Percentiles rank a stretch among this genome's conserved stretches.
These are phyloP conservation scores for Nicotiana noctiflora DNA, from an alignment of 257 asterid species.

Conservation along the genomic window DNA sequence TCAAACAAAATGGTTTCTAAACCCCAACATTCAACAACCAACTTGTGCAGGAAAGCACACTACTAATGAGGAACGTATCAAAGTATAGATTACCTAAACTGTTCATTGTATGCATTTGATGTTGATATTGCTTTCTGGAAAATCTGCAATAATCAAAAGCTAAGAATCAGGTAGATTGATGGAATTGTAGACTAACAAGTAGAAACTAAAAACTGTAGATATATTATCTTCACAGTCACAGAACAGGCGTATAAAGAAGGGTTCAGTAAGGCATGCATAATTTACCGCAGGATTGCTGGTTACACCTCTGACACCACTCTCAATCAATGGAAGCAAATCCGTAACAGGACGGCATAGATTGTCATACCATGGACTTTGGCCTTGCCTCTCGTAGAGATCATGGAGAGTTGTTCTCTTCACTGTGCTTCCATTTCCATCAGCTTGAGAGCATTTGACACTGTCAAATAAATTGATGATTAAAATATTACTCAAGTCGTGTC, in stretches of 20 bases:
- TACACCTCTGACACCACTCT: constrained; percentile 91
- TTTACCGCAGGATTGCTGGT: constrained; percentile 97
- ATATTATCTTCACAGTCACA: background rate
- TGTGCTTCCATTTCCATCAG: constrained; percentile 69
- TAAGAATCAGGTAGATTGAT: background rate
- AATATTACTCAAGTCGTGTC: background rate
- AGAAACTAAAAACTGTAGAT: background rate
- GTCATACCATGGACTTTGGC: constrained; percentile 99
- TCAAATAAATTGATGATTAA: constrained; percentile 2
- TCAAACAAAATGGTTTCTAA: background rate
- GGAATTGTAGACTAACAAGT: background rate
- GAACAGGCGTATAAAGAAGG: no score
- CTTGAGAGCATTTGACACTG: constrained; percentile 75
- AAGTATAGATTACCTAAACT: constrained; percentile 54
- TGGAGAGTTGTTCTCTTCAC: constrained; percentile 80
- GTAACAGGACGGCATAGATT: constrained; percentile 96
- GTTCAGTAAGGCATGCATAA: no score
- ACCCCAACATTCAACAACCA: background rate
- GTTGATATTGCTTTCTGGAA: constrained; percentile 99
- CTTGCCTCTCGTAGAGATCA: constrained; percentile 88
- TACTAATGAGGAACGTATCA: background rate
- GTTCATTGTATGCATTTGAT: constrained; percentile 95
- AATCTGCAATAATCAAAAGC: constrained; percentile 47
- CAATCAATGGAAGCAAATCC: constrained; percentile 88
- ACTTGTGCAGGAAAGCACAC: constrained; percentile 1